These are phyloP conservation scores for Ascoidea rubescens DNA, from an alignment of 805 yeast genomes.

Conservation along the genomic window DNA sequence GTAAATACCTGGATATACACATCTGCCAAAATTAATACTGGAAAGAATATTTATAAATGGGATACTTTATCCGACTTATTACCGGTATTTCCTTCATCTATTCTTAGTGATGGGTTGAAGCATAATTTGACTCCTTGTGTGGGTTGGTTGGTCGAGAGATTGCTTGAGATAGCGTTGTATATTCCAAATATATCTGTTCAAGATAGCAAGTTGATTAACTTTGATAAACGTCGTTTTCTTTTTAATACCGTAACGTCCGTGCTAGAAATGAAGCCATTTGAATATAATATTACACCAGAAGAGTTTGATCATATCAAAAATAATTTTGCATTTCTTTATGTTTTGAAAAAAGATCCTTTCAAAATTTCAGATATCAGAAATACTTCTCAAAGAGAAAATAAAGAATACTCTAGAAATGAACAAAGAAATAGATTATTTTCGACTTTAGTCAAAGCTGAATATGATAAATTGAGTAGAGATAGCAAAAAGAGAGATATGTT, in stretches of 20 bases:
- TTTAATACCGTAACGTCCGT: constrained; percentile 47
- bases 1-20: constrained; percentile 60
- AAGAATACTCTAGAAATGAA: constrained; percentile 21
- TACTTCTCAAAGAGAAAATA: constrained; percentile 28
- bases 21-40: constrained; percentile 19
- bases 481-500: constrained; percentile 26
- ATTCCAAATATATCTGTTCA: constrained; percentile 68
- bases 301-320: constrained; percentile 17
- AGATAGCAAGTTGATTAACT: constrained; percentile 56
- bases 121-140: constrained; percentile 60
- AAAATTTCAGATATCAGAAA: constrained; percentile 25
- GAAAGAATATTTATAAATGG: constrained; percentile 15
- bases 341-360: constrained; percentile 24
- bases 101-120: constrained; percentile 16
- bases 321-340: constrained; percentile 39
- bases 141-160: constrained; percentile 80
- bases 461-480: constrained; percentile 40
- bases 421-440: constrained; percentile 29
- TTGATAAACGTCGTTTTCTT: constrained; percentile 68
- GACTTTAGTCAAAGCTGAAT: constrained; percentile 31
- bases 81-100: constrained; percentile 22
- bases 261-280: constrained; percentile 24
- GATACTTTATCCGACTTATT: constrained; percentile 19
- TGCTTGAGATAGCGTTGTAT: constrained; percentile 60
- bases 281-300: constrained; percentile 11